Evolutionary conservation across 140 eudicot species (phyloP).

Genomic region (Flaveria floridana): DNA sequence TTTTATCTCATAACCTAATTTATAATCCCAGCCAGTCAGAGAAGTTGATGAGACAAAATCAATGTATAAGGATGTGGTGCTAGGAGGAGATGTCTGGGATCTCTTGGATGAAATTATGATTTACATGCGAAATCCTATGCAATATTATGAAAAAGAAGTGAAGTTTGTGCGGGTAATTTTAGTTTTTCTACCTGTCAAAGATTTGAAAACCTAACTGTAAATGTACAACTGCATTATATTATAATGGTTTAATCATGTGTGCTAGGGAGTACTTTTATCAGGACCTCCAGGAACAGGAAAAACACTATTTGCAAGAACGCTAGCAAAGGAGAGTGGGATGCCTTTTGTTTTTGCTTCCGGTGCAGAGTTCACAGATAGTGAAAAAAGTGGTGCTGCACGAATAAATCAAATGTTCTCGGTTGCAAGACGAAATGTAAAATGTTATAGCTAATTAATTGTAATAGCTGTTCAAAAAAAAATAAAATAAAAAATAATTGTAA

Average conservation of each 20-base stretch:
- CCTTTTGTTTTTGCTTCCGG: slow-evolving; percentile 97
- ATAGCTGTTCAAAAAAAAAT: too few species aligned
- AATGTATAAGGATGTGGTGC: slow-evolving; percentile 78
- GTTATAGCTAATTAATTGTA: not conserved
- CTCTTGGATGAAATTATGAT: slow-evolving; percentile 89
- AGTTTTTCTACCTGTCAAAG: not conserved
- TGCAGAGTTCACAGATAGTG: slow-evolving; percentile 95
- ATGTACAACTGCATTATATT: not conserved
- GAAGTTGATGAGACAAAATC: slow-evolving; percentile 74
- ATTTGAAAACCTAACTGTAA: slow-evolving; percentile 5
- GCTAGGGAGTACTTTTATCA: slow-evolving; percentile 88
- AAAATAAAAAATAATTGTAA: too few species aligned
- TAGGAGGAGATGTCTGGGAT: slow-evolving; percentile 99
- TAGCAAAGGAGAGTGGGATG: slow-evolving; percentile 89
- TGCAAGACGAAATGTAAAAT: slow-evolving; percentile 80
- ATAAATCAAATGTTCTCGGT: slow-evolving; percentile 76
- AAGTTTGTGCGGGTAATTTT: slow-evolving; percentile 87
- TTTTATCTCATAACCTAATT: slow-evolving; percentile 8
- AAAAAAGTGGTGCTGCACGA: slow-evolving; percentile 85
- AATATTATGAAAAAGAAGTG: slow-evolving; percentile 79
- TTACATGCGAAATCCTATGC: slow-evolving; percentile 90
- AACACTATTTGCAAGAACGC: slow-evolving; percentile 90
- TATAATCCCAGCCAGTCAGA: slow-evolving; percentile 62
- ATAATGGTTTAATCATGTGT: slow-evolving; percentile 7
- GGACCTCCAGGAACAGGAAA: slow-evolving; percentile 99